These are phyloP conservation scores for Ceraceosorus guamensis DNA, from an alignment of 1,284 basidiomycete genomes.

Conservation along the genomic window DNA sequence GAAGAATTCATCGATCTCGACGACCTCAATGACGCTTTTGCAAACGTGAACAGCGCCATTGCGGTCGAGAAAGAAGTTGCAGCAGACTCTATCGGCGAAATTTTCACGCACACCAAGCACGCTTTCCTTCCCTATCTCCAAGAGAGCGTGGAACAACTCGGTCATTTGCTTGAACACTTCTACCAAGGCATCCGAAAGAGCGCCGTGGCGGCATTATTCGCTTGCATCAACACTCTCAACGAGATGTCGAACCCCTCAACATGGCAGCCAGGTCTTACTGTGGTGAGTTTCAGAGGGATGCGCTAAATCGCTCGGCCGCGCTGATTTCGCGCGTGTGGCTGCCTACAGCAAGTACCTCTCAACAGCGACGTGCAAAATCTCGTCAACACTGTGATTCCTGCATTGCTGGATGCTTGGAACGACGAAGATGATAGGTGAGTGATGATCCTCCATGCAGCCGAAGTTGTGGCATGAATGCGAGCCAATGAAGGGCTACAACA, in stretches of 20 bases:
- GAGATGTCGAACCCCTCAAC: constrained; percentile 73
- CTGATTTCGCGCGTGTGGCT: too few species aligned
- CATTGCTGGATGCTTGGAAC: constrained; percentile 81
- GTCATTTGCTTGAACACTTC: constrained; percentile 79
- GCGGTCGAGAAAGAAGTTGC: constrained; percentile 99
- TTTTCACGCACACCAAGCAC: constrained; percentile 73
- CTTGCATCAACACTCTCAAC: constrained; percentile 86
- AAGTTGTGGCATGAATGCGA: background rate
- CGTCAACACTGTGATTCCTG: constrained; percentile 66
- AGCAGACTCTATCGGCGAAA: constrained; percentile 85
- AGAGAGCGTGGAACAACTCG: constrained; percentile 68
- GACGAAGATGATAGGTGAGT: constrained; percentile 96
- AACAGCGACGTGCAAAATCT: constrained; percentile 74
- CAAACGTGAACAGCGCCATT: constrained; percentile 80
- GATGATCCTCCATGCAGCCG: background rate
- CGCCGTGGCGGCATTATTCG: constrained; percentile 78
- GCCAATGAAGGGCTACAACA: constrained; percentile 11
- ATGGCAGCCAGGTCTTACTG: constrained; percentile 69
- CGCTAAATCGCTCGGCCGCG: constrained; percentile 33
- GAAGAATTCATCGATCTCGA: constrained; percentile 61
- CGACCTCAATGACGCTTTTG: constrained; percentile 58
- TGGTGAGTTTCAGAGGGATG: constrained; percentile 23
- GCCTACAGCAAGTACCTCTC: constrained; percentile 54
- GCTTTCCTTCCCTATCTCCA: constrained; percentile 79
- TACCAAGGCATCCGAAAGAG: constrained; percentile 98